A percentile compares a stretch with the other conserved stretches of the same genome.
phyloP scores from a whole-genome alignment of 352 stramenopile species.

The Sclerospora graminicola region DNA sequence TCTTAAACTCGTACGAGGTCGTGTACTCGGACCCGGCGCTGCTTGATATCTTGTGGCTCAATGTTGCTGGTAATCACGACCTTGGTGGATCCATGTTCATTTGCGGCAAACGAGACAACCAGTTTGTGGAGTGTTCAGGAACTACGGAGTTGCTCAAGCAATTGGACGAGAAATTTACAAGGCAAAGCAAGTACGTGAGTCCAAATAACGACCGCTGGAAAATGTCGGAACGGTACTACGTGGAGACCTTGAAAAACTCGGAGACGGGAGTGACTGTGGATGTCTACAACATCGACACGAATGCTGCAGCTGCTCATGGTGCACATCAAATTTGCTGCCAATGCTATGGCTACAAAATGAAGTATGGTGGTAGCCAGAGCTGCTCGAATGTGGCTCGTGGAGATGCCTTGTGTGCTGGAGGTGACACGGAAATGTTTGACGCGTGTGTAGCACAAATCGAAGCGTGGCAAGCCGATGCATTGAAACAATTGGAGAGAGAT shows the following conservation, averaged over 20 bases:
- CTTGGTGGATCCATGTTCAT: slow-evolving; percentile 66
- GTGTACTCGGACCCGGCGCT: slow-evolving; percentile 47
- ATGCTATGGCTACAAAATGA: too few species aligned
- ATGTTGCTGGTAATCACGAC: slow-evolving; percentile 65
- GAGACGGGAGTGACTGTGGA: too few species aligned
- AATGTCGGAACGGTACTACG: too few species aligned
- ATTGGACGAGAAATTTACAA: too few species aligned
- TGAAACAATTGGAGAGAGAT: slow-evolving; percentile 44
- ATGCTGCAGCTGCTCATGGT: too few species aligned
- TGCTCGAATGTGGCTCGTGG: slow-evolving; percentile 35
- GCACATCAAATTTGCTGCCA: too few species aligned
- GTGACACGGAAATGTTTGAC: slow-evolving; percentile 45
- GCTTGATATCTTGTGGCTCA: slow-evolving; percentile 55
- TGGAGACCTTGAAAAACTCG: too few species aligned
- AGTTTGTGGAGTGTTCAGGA: slow-evolving; percentile 47
- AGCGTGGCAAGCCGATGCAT: slow-evolving; percentile 44
- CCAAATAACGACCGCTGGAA: too few species aligned
- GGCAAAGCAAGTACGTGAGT: too few species aligned
- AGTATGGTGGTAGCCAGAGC: too few species aligned
- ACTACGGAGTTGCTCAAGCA: too few species aligned
- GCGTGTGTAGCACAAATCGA: slow-evolving; percentile 47
- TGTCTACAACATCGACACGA: too few species aligned
- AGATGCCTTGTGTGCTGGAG: slow-evolving; percentile 39
- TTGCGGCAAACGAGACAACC: slow-evolving; percentile 53
- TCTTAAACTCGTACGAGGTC: slow-evolving; percentile 51